A percentile compares a stretch with the other conserved stretches of the same genome.
Conservation (phyloP, 345 rosid species). For the Syzygium aromaticum region DNA sequence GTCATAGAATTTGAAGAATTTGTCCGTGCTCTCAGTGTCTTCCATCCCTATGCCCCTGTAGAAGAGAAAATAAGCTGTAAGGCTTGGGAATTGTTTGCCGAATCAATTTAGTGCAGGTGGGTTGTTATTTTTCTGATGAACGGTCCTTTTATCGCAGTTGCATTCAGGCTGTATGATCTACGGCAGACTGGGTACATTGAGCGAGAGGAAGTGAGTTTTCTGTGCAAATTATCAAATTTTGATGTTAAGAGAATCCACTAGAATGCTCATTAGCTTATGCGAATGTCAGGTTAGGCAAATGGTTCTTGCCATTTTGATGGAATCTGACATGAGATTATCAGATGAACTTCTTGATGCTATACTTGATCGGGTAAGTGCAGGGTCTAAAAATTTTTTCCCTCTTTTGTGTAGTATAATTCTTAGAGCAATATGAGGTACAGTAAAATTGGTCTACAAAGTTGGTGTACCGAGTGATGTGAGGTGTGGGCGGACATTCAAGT, state of each 20-base stretch:
- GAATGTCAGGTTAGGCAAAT: constrained; percentile 68
- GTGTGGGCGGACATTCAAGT: neutral
- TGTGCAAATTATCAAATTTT: neutral
- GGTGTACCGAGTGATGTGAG: neutral
- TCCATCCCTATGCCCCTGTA: constrained; percentile 67
- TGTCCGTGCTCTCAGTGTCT: constrained; percentile 53
- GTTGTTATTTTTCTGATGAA: neutral
- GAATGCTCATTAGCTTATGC: neutral
- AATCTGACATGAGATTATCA: constrained; percentile 46
- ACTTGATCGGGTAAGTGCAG: constrained; percentile 42
- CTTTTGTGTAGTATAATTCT: neutral
- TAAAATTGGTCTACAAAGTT: neutral
- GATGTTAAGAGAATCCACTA: neutral
- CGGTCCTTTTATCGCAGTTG: constrained; percentile 44
- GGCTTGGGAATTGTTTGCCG: constrained; percentile 9
- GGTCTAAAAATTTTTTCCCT: neutral
- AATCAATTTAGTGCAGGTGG: neutral
- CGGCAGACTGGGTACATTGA: constrained; percentile 86
- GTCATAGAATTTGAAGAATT: constrained; percentile 89
- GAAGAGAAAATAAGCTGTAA: constrained; percentile 79
- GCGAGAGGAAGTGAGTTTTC: constrained; percentile 62
- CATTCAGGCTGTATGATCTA: constrained; percentile 76
- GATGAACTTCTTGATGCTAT: constrained; percentile 63
- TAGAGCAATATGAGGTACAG: neutral
- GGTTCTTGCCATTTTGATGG: constrained; percentile 64